phyloP scores from a whole-genome alignment of 2,329 filamentous ascomycete species.

The Hypoxylon sp. region DNA sequence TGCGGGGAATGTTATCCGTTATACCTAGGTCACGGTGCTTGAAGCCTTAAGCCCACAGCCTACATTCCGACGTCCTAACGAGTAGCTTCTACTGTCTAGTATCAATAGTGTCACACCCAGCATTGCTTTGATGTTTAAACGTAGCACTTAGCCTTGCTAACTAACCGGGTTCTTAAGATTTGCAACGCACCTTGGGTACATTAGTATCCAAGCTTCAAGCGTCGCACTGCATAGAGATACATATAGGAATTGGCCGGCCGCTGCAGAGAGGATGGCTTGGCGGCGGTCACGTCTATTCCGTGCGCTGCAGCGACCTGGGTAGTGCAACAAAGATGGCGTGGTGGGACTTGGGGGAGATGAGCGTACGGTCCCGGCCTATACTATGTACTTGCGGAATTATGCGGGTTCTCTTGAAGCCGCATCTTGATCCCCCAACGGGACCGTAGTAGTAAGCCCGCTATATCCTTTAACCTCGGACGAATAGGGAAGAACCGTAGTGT shows the following conservation, averaged over 20 bases:
- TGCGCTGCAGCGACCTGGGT: constrained; percentile 33
- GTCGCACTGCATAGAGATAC: constrained; percentile 34
- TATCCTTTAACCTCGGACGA: constrained; percentile 1
- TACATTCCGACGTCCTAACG: constrained; percentile 6
- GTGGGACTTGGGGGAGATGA: constrained; percentile 24
- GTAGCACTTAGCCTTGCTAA: constrained; percentile 11
- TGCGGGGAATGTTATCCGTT: constrained; percentile 10
- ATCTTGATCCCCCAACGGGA: constrained; percentile 12
- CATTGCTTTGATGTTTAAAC: constrained; percentile 8
- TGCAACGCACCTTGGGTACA: constrained; percentile 19
- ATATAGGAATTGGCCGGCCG: constrained; percentile 36
- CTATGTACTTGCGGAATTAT: constrained; percentile 34
- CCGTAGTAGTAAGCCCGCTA: constrained; percentile 9
- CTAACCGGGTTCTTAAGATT: constrained; percentile 28
- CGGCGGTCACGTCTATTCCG: constrained; percentile 40
- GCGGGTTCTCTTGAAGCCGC: constrained; percentile 38
- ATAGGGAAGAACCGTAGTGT: background rate
- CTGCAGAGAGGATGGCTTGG: constrained; percentile 28
- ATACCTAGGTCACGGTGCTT: background rate
- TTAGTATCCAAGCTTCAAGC: constrained; percentile 13
- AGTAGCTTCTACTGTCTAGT: constrained; percentile 8
- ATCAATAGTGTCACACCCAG: constrained; percentile 23
- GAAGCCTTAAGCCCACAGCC: background rate
- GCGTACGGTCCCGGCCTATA: constrained; percentile 21
- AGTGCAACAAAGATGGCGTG: constrained; percentile 40